Base-by-base conservation (phyloP, 352 stramenopile genomes). In the Pythium grandisporangium region DNA sequence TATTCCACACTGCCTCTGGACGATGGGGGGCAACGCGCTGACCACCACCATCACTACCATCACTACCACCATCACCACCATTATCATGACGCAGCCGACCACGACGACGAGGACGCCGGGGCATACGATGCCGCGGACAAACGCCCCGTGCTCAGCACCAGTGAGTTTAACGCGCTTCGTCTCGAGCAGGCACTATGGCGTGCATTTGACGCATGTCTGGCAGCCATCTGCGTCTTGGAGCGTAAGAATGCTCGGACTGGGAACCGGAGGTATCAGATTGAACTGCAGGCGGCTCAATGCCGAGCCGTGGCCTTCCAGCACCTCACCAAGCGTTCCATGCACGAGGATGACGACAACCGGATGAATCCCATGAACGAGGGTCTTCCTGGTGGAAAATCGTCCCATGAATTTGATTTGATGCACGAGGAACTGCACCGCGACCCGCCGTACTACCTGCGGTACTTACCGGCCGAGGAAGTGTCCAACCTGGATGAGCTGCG, bases 141-240 rank as follows among this genome's bases (percentile, higher is more conserved):
- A 16, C 45, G 47, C 4, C 42, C 42, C 0, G 46, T 53, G 27
- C 63, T 85, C 30, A 70, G 51, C 1, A 37, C 66, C 0, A 55
- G 59, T 20, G 66, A 85, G 21, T 65, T 77, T 33, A 75, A 48
- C 14, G 53, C 63, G 1, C 34, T 87, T 3, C 58, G 69, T 2
- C 66, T 70, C 1, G 74, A 87, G 35, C 74, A 87, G 25, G 74
- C 74, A 4, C 51, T 89, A 7, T 89, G 75, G 75, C 64, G 72
- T 6, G 73, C 73, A 0, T 90, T 90, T 49, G 76, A 90, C 41
- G 76, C 71, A 0, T 86, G 74, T 24, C 61, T 84, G 1, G 68
- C 70, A 11, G 54, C 68, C 17, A 72, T 90, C 17, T 72, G 78
- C 25, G 49, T 76, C 7, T 58, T 76, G 6, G 76, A 90, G 36